Evolutionary conservation across 2,329 filamentous ascomycete genomes (phyloP).

Genomic region (Aspergillus sp.): DNA sequence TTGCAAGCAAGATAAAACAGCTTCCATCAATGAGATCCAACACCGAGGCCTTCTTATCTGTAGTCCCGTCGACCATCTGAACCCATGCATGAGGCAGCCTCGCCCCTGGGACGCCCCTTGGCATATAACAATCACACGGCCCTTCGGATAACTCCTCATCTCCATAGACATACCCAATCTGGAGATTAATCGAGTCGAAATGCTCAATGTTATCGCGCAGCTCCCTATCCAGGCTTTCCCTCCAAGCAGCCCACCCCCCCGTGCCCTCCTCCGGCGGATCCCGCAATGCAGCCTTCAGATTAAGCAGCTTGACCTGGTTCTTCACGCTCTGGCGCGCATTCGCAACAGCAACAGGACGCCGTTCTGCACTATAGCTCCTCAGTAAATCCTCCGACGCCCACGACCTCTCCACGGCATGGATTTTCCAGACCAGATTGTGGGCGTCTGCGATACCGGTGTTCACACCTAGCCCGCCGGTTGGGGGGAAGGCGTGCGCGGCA

Average conservation of each 20-base stretch:
- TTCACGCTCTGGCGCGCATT: conserved; percentile 51
- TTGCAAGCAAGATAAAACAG: background rate
- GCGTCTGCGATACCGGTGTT: conserved; percentile 62
- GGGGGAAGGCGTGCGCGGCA: conserved; percentile 59
- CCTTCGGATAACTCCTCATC: conserved; percentile 48
- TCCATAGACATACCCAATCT: conserved; percentile 36
- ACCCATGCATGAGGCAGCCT: conserved; percentile 63
- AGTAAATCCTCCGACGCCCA: conserved; percentile 36
- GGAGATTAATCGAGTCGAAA: conserved; percentile 1
- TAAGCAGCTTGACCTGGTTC: conserved; percentile 46
- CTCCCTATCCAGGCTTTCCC: conserved; percentile 23
- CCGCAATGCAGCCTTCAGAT: background rate
- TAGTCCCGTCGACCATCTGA: no score
- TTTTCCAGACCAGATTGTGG: conserved; percentile 58
- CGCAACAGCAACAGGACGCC: conserved; percentile 50
- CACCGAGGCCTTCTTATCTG: no score
- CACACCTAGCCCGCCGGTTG: conserved; percentile 56
- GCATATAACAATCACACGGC: conserved; percentile 48
- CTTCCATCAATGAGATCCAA: background rate
- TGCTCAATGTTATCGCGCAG: background rate
- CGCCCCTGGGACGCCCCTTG: conserved; percentile 48
- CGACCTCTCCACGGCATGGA: conserved; percentile 45
- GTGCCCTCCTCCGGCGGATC: background rate
- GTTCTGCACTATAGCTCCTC: conserved; percentile 46
- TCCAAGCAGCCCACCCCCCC: background rate